Conservation (phyloP, 2,329 filamentous ascomycete genomes). For the Periconia sp. region DNA sequence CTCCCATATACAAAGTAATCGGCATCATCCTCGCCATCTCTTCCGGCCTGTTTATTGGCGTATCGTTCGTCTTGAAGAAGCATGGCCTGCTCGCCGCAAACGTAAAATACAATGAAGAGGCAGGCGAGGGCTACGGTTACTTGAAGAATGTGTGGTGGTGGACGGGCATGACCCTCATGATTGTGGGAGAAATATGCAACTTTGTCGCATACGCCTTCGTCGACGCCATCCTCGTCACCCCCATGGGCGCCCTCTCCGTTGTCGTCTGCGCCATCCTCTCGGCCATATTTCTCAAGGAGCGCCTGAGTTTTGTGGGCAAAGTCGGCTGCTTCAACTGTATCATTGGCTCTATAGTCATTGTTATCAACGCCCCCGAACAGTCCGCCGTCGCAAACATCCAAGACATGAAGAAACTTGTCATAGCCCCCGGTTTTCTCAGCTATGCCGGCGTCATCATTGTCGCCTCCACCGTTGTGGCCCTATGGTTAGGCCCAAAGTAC, state of each 20-base stretch:
- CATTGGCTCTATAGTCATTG: constrained; percentile 88
- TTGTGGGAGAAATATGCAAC: constrained; percentile 93
- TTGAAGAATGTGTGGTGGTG: constrained; percentile 96
- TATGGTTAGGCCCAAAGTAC: constrained; percentile 83
- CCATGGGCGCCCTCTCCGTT: constrained; percentile 85
- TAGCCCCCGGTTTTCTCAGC: constrained; percentile 80
- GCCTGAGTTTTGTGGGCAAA: constrained; percentile 92
- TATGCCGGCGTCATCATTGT: constrained; percentile 84
- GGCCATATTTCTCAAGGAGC: constrained; percentile 93
- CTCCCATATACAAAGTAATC: constrained; percentile 75
- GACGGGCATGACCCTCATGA: constrained; percentile 95
- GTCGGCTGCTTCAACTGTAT: constrained; percentile 96
- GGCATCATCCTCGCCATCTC: constrained; percentile 83
- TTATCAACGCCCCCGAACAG: constrained; percentile 85
- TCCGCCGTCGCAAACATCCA: constrained; percentile 86
- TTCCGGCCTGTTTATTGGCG: constrained; percentile 89
- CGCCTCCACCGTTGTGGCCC: constrained; percentile 69
- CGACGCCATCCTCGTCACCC: constrained; percentile 92
- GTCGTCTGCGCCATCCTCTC: constrained; percentile 90
- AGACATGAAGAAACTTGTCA: constrained; percentile 86
- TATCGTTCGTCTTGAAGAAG: constrained; percentile 96
- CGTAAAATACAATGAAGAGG: constrained; percentile 92
- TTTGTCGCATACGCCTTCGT: constrained; percentile 97
- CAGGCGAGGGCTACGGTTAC: constrained; percentile 95
- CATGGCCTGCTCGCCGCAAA: constrained; percentile 88